phyloP scores from a whole-genome alignment of 2,329 filamentous ascomycete genomes.

The Diaporthe amygdali region DNA sequence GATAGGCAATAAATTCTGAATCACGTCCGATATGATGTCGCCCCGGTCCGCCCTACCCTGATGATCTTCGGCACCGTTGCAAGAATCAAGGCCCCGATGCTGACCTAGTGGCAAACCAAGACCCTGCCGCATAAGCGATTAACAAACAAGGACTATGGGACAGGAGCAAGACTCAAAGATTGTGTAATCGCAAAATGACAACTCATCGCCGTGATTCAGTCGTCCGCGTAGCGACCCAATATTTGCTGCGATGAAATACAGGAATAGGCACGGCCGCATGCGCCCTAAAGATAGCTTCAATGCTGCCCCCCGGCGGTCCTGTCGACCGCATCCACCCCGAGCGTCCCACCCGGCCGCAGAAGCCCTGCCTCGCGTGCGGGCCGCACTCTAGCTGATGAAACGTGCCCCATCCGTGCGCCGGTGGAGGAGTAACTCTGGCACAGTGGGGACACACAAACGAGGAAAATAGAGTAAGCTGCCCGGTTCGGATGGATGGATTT shows the following conservation, averaged over 20 bases:
- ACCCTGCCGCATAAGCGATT: not conserved
- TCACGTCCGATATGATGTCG: not conserved
- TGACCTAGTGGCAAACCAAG: not conserved
- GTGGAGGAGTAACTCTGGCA: not conserved
- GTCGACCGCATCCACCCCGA: not conserved
- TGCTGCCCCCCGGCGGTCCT: not conserved
- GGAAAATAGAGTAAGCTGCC: not conserved
- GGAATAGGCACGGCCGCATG: conserved; percentile 11
- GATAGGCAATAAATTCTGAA: not conserved
- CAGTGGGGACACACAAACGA: not conserved
- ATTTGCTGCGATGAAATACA: not conserved
- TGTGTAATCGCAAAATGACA: not conserved
- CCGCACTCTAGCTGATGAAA: not conserved
- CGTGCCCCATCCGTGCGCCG: conserved; percentile 1
- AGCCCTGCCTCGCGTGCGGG: not conserved
- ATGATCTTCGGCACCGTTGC: not conserved
- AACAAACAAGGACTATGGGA: not conserved
- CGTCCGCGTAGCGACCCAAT: conserved; percentile 10
- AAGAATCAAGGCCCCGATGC: not conserved
- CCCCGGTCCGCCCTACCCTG: not conserved
- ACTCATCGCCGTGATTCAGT: conserved; percentile 10
- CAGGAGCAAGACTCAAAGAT: not conserved
- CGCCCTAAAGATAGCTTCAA: conserved; percentile 10
- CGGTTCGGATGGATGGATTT: not conserved
- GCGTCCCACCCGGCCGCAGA: not conserved